These are phyloP conservation scores for Avena eriantha DNA, from an alignment of 176 grass and related monocot species.

Conservation along the genomic window DNA sequence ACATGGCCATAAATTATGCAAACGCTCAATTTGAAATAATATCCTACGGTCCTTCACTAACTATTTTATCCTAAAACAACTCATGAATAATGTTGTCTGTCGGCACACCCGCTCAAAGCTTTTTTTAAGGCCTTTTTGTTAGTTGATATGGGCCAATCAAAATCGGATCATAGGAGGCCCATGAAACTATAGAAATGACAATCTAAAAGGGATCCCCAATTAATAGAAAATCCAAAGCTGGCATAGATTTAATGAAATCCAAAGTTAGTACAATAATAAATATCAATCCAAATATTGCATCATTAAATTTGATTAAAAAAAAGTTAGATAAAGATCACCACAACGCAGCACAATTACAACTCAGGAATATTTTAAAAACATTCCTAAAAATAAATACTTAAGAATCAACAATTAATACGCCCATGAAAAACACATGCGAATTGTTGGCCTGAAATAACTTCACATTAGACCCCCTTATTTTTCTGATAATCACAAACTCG, in stretches of 20 bases:
- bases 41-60: no score
- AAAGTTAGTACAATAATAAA: neutral
- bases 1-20: no score
- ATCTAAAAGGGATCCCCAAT: neutral
- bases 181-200: neutral
- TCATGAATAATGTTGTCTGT: neutral
- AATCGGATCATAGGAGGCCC: neutral
- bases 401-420: neutral
- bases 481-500: neutral
- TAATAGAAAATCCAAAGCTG: neutral
- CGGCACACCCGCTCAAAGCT: neutral
- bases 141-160: neutral
- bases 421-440: no score
- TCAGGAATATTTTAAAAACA: neutral
- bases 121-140: neutral
- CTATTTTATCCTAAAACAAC: neutral
- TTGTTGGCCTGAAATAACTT: neutral
- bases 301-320: neutral
- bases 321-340: neutral
- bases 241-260: neutral
- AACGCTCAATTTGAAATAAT: neutral
- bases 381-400: neutral
- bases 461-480: neutral
- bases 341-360: neutral
- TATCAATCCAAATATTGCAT: neutral